Evolutionary conservation across 495 filamentous ascomycete genomes (phyloP).

Genomic region (Tuber borchii): DNA sequence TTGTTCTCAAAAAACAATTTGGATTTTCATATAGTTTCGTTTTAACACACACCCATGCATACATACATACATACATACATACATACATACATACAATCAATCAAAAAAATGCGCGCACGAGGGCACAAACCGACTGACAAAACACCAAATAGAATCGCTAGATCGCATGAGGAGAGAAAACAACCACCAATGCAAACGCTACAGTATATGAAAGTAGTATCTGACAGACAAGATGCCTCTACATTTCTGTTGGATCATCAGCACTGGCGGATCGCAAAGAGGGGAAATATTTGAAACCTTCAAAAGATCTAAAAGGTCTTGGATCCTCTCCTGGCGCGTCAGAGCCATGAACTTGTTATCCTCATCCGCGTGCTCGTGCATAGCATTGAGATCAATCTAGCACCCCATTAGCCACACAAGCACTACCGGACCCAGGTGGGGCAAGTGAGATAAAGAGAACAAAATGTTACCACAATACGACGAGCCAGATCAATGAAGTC

Average conservation of each 20-base stretch:
- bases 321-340: background rate
- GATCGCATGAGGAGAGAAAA: background rate
- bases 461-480: background rate
- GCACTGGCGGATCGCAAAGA: background rate
- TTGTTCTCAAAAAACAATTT: too few relatives aligned
- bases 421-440: background rate
- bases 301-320: background rate
- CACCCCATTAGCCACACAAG: background rate
- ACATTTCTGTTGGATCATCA: conserved; percentile 15
- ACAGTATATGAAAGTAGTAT: background rate
- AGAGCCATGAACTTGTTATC: background rate
- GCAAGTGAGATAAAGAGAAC: background rate
- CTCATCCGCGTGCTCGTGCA: background rate
- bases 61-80: background rate
- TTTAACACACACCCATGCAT: too few relatives aligned
- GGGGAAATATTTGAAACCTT: background rate
- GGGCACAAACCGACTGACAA: background rate
- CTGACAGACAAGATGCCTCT: conserved; percentile 25
- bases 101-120: background rate
- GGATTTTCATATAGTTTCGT: background rate
- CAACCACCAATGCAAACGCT: background rate
- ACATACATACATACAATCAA: too few relatives aligned
- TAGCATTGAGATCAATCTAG: background rate
- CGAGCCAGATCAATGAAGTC: conserved; percentile 20
- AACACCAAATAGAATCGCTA: background rate